Percentiles rank a stretch among this genome's conserved stretches.
These are phyloP conservation scores for Trichaptum fuscoviolaceum DNA, from an alignment of 768 basidiomycete species.

Conservation along the genomic window DNA sequence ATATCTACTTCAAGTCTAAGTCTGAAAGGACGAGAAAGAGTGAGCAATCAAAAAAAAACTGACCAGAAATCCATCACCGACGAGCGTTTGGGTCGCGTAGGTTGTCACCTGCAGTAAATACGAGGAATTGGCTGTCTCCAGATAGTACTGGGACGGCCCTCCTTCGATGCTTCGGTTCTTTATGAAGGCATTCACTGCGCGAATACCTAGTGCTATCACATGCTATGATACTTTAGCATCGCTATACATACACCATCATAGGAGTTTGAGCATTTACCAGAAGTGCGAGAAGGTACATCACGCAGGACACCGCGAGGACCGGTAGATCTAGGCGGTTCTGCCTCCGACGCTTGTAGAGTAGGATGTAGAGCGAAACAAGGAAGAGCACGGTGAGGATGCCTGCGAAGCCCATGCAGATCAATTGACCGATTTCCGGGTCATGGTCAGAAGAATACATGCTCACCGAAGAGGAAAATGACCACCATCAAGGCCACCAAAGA, in stretches of 20 bases:
- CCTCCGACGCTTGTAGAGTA: slow-evolving; percentile 21
- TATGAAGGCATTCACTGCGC: slow-evolving; percentile 32
- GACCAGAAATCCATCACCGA: slow-evolving; percentile 34
- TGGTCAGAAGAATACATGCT: neutral
- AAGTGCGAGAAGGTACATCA: slow-evolving; percentile 30
- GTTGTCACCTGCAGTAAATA: slow-evolving; percentile 33
- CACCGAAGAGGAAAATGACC: neutral
- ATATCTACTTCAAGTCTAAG: slow-evolving; percentile 19
- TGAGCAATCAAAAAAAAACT: slow-evolving; percentile 6
- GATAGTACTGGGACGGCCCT: slow-evolving; percentile 27
- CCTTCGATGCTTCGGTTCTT: slow-evolving; percentile 13
- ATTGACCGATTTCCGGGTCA: neutral
- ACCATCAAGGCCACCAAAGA: neutral
- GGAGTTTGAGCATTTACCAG: slow-evolving; percentile 17
- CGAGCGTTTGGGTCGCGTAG: slow-evolving; percentile 31
- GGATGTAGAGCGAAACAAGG: slow-evolving; percentile 25
- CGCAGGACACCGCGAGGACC: slow-evolving; percentile 27
- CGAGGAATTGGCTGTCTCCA: slow-evolving; percentile 28
- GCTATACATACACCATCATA: slow-evolving; percentile 2
- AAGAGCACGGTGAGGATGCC: slow-evolving; percentile 28
- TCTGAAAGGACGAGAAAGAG: neutral
- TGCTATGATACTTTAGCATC: slow-evolving; percentile 22
- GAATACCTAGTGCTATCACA: slow-evolving; percentile 28
- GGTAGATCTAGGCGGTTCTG: slow-evolving; percentile 23
- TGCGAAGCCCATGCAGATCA: slow-evolving; percentile 6